Evolutionary conservation across 2,329 filamentous ascomycete genomes (phyloP).

Genomic region (Venturiaceae sp.): DNA sequence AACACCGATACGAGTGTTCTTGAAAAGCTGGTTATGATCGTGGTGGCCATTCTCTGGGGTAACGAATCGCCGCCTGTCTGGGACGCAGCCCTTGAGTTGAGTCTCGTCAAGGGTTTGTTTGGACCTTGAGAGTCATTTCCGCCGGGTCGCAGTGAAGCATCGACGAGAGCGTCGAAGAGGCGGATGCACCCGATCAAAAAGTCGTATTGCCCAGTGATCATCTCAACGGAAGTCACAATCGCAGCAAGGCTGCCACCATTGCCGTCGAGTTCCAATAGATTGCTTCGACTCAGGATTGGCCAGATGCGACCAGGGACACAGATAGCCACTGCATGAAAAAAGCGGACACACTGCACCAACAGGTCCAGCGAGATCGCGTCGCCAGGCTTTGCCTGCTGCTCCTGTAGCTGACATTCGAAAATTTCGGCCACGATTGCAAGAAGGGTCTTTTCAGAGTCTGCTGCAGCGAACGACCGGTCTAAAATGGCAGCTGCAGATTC

Average conservation of each 20-base stretch:
- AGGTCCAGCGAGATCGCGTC: constrained; percentile 56
- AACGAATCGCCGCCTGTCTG: constrained; percentile 50
- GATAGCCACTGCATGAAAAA: constrained; percentile 62
- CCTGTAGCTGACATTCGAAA: constrained; percentile 58
- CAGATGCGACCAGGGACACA: constrained; percentile 77
- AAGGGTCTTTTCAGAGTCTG: constrained; percentile 50
- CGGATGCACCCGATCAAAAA: constrained; percentile 66
- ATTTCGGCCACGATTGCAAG: constrained; percentile 75
- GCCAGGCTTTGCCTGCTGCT: constrained; percentile 41
- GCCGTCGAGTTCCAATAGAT: constrained; percentile 66
- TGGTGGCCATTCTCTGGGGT: constrained; percentile 66
- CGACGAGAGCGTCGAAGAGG: constrained; percentile 65
- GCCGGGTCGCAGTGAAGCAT: constrained; percentile 58
- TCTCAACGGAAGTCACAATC: constrained; percentile 74
- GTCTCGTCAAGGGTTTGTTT: constrained; percentile 33
- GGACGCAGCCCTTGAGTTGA: constrained; percentile 19
- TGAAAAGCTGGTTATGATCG: constrained; percentile 62
- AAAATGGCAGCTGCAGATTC: not conserved
- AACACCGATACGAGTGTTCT: constrained; percentile 73
- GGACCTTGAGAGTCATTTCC: constrained; percentile 56
- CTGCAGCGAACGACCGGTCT: constrained; percentile 15
- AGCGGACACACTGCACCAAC: constrained; percentile 67
- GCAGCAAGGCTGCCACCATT: constrained; percentile 66
- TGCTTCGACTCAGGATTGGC: constrained; percentile 78
- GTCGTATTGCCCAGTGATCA: constrained; percentile 64